Base-by-base conservation (phyloP, 1,139 yeast species). In the Pichia sorboxylosa region DNA sequence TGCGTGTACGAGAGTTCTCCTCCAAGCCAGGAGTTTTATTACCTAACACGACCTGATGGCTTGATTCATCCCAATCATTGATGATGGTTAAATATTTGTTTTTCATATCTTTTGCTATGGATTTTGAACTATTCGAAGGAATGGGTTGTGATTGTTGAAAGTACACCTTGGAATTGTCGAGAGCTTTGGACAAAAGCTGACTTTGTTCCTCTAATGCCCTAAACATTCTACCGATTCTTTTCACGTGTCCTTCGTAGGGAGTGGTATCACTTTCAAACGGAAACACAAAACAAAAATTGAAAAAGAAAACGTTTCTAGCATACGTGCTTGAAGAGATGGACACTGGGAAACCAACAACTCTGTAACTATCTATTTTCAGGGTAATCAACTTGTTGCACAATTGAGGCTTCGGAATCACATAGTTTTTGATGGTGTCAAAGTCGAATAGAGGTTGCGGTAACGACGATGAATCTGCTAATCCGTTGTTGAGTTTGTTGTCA, bases 261-360 rank as follows among this genome's bases (percentile, higher is more conserved):
- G 81, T 69, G 0, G 87, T 72, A 45, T 85, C 93, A 33, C 83
- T 74, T 34, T 76, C 77, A 48, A 80, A 82, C 6, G 79, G 79
- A 52, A 92, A 87, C 1, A 92, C 94, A 59, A 90, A 84, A 37
- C 93, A 84, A 50, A 90, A 79, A 50, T 90, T 87, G 66, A 90
- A 92, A 46, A 76, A 82, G 62, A 90, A 90, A 20, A 92, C 79
- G 55, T 92, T 92, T 45, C 98, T 68, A 4, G 90, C 80, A 54
- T 92, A 92, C 35, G 71, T 70, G 9, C 75, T 57, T 29, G 78
- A 81, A 39, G 72, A 73, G 15, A 90, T 75, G 42, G 79, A 77
- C 4, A 87, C 94, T 0, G 98, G 99, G 50, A 73, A 85, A n/a
- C 97, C 95, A 13, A 83, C 69, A 4, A 90, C 73, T 38, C 85